Percentiles rank a stretch among this genome's conserved stretches.
Evolutionary conservation across 192 early-diverging fungal genomes (phyloP).

Genomic region (Backusella circina): DNA sequence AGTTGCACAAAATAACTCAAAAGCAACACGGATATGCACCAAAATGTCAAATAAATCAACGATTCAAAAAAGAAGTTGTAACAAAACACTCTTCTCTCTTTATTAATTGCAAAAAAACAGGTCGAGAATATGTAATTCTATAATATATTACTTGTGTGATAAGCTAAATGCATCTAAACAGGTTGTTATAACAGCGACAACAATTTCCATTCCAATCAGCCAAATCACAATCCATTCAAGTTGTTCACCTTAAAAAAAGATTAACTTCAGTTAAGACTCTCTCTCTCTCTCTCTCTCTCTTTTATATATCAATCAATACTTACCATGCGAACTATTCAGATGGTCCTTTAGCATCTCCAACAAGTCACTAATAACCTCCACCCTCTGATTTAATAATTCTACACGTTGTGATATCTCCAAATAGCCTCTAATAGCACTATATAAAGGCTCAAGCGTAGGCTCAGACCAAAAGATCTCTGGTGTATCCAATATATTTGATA

Average conservation of each 20-base stretch:
- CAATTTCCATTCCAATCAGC: constrained; percentile 81
- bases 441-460: constrained; percentile 76
- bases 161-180: constrained; percentile 60
- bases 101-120: neutral
- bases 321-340: constrained; percentile 80
- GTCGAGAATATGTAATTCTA: neutral
- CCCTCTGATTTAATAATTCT: constrained; percentile 90
- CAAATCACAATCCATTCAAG: constrained; percentile 96
- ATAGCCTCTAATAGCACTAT: constrained; percentile 76
- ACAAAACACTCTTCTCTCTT: neutral
- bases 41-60: too few relatives aligned
- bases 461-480: constrained; percentile 95
- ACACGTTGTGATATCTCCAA: constrained; percentile 84
- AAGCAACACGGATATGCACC: too few relatives aligned
- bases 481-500: constrained; percentile 85
- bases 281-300: too few relatives aligned
- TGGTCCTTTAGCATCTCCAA: constrained; percentile 96
- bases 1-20: too few relatives aligned
- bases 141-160: constrained; percentile 21
- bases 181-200: constrained; percentile 73
- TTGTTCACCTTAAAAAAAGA: constrained; percentile 78
- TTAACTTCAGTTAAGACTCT: too few relatives aligned
- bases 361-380: constrained; percentile 86
- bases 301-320: too few relatives aligned
- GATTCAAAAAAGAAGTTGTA: too few relatives aligned